Evolutionary conservation across 768 basidiomycete genomes (phyloP).

Genomic region (Agrocybe pediades): DNA sequence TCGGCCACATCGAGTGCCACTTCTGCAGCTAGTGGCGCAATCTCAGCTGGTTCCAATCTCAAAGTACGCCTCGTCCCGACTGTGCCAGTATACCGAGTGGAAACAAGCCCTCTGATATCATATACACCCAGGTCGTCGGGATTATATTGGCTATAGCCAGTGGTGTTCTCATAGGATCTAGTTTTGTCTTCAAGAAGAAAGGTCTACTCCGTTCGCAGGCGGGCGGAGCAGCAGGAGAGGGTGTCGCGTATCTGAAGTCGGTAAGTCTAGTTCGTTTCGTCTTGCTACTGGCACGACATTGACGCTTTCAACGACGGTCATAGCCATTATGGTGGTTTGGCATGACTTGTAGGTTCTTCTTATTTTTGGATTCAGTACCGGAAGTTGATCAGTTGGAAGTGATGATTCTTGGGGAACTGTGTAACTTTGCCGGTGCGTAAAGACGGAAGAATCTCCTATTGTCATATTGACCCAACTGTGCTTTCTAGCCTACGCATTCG

Average conservation of each 20-base stretch:
- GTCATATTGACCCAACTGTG: conserved; percentile 22
- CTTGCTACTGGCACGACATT: conserved; percentile 8
- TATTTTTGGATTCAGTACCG: too few species aligned
- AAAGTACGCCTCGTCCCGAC: conserved; percentile 38
- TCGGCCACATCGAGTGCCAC: conserved; percentile 41
- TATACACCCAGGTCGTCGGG: conserved; percentile 59
- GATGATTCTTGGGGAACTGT: conserved; percentile 91
- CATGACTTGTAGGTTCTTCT: conserved; percentile 69
- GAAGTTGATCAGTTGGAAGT: conserved; percentile 34
- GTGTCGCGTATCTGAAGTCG: conserved; percentile 94
- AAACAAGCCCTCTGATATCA: conserved; percentile 2
- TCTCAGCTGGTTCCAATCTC: conserved; percentile 48
- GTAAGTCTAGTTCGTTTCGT: conserved; percentile 44
- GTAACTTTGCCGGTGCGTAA: conserved; percentile 77
- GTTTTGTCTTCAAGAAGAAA: conserved; percentile 99
- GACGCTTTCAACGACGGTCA: background rate
- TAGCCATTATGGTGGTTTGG: conserved; percentile 93
- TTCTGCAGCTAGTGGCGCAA: conserved; percentile 33
- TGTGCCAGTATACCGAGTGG: background rate
- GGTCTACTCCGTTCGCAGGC: conserved; percentile 81
- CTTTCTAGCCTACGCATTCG: conserved; percentile 77
- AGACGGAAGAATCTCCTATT: conserved; percentile 19
- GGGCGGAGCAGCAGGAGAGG: conserved; percentile 78
- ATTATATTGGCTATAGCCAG: conserved; percentile 75
- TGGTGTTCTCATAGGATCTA: conserved; percentile 88